phyloP scores from a whole-genome alignment of 1,139 yeast species.

The Debaryomyces fabryi region DNA sequence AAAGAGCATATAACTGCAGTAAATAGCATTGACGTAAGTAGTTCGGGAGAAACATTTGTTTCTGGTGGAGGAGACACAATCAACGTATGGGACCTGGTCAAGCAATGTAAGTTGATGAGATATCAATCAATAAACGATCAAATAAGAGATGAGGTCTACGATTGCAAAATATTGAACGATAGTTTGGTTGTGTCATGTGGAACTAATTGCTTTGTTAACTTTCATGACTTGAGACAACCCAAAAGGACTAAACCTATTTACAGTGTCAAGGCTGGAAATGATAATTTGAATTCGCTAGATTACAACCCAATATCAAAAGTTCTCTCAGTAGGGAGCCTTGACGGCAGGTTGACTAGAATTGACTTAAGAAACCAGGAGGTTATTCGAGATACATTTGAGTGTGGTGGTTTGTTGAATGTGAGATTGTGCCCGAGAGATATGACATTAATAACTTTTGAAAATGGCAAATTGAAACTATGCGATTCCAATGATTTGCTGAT shows the following conservation, averaged over 20 bases:
- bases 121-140: conserved; percentile 12
- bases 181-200: conserved; percentile 31
- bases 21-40: conserved; percentile 21
- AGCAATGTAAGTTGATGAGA: conserved; percentile 14
- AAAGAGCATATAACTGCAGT: conserved; percentile 22
- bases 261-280: conserved; percentile 26
- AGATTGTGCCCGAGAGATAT: conserved; percentile 6
- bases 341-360: conserved; percentile 28
- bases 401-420: conserved; percentile 12
- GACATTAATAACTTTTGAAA: conserved; percentile 15
- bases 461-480: conserved; percentile 16
- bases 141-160: conserved; percentile 16
- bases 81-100: conserved; percentile 21
- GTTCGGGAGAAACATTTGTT: conserved; percentile 13
- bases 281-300: conserved; percentile 31
- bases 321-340: conserved; percentile 30
- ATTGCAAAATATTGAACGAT: conserved; percentile 15
- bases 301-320: conserved; percentile 12
- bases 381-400: conserved; percentile 17
- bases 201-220: conserved; percentile 15
- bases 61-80: conserved; percentile 13
- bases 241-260: conserved; percentile 14
- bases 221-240: conserved; percentile 18
- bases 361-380: conserved; percentile 30
- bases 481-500: conserved; percentile 8